Conservation (phyloP, 768 basidiomycete species). For the Amanita fuliginea region DNA sequence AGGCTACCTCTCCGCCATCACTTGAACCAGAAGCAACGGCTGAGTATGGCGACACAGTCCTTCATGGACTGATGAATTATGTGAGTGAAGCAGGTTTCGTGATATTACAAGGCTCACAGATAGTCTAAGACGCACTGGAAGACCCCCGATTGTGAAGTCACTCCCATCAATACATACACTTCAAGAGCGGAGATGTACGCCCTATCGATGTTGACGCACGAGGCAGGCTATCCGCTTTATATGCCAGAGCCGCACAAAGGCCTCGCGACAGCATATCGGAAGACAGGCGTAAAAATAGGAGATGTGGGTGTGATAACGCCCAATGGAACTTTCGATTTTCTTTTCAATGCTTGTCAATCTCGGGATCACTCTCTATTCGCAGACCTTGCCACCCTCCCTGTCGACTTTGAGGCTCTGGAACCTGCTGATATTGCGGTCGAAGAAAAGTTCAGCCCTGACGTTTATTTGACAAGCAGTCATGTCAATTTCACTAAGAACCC, state of each 20-base stretch:
- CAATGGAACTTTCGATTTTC: constrained; percentile 2
- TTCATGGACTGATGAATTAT: too few relatives aligned
- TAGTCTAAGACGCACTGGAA: too few relatives aligned
- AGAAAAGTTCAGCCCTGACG: not conserved
- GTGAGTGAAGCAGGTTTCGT: too few relatives aligned
- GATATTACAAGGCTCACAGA: too few relatives aligned
- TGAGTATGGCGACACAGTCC: too few relatives aligned
- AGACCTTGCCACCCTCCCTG: not conserved
- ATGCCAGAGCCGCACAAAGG: not conserved
- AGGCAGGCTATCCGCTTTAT: not conserved
- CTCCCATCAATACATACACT: too few relatives aligned
- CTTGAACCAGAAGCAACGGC: too few relatives aligned
- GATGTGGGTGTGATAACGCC: constrained; percentile 3
- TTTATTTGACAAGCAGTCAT: not conserved
- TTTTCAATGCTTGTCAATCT: not conserved
- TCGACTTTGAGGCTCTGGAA: not conserved
- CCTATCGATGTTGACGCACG: not conserved
- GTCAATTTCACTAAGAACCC: not conserved
- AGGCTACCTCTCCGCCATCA: too few relatives aligned
- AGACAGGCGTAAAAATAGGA: not conserved
- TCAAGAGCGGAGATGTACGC: not conserved
- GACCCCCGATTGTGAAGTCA: too few relatives aligned
- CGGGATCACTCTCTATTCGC: too few relatives aligned
- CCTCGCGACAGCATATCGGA: not conserved
- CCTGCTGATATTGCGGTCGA: not conserved